Evolutionary conservation across 2,329 filamentous ascomycete genomes (phyloP).

Genomic region (Cercospora canescens): DNA sequence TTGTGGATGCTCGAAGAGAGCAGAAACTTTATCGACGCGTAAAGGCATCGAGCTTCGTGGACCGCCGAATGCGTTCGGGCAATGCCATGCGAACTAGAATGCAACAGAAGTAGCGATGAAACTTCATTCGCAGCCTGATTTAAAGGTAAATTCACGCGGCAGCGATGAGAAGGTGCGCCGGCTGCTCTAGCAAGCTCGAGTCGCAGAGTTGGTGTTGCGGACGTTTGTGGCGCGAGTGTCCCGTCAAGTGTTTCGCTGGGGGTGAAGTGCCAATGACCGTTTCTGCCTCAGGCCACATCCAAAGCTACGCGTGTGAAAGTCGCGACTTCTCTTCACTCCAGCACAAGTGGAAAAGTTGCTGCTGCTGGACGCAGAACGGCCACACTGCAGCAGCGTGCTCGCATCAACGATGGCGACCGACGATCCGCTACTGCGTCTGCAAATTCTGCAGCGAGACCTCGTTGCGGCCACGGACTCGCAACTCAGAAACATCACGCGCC

Average conservation of each 20-base stretch:
- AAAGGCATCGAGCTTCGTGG: conserved; percentile 2
- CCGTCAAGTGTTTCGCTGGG: not conserved
- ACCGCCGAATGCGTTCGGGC: not conserved
- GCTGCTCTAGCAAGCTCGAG: not conserved
- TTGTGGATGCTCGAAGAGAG: not conserved
- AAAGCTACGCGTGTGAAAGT: not conserved
- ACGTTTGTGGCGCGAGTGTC: not conserved
- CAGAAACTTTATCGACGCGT: conserved; percentile 5
- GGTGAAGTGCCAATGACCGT: not conserved
- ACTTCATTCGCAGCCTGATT: not conserved
- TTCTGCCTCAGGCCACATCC: not conserved
- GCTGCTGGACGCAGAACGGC: not conserved
- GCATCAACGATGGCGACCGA: conserved; percentile 43
- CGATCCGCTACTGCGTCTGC: conserved; percentile 71
- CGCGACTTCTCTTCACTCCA: not conserved
- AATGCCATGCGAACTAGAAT: not conserved
- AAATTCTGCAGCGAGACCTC: conserved; percentile 84
- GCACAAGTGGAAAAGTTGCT: not conserved
- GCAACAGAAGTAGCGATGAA: not conserved
- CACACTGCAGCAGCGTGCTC: not conserved
- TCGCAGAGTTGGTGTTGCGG: not conserved
- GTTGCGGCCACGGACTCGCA: conserved; percentile 71
- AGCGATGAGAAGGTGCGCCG: not conserved
- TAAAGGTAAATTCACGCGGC: not conserved
- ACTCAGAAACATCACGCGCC: conserved; percentile 68